Percentiles rank a stretch among this genome's conserved stretches.
These are phyloP conservation scores for Colletotrichum falcatum DNA, from an alignment of 2,329 filamentous ascomycete species.

Conservation along the genomic window DNA sequence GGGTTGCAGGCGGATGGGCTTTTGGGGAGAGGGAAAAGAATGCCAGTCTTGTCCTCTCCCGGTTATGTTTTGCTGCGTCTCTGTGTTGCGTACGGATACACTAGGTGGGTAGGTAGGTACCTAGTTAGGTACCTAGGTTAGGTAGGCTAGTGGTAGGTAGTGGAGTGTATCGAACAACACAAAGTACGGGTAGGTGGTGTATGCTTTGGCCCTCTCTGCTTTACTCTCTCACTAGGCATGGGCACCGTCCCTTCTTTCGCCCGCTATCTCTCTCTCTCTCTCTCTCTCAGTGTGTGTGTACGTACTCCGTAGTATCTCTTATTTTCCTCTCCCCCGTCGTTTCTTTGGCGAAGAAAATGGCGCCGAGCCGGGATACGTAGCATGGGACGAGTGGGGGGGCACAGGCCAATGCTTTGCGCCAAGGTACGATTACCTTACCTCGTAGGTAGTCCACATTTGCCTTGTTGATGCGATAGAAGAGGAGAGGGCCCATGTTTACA, in stretches of 20 bases:
- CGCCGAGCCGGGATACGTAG: neutral
- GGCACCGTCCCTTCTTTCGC: neutral
- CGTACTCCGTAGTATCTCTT: neutral
- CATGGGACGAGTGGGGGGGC: neutral
- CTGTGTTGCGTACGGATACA: too few species aligned
- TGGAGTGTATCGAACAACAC: neutral
- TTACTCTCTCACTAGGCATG: neutral
- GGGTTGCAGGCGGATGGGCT: neutral
- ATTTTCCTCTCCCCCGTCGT: neutral
- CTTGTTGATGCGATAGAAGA: neutral
- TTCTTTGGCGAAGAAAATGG: neutral
- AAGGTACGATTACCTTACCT: constrained; percentile 17
- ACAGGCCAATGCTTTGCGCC: constrained; percentile 15
- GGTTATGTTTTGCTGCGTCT: neutral
- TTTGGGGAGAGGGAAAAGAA: neutral
- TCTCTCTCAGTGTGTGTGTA: neutral
- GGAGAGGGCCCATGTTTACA: neutral
- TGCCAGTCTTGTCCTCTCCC: neutral
- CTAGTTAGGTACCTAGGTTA: neutral
- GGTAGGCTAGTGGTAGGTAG: neutral
- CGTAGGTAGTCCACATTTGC: neutral
- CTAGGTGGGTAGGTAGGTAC: too few species aligned
- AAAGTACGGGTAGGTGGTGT: neutral
- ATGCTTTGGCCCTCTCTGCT: neutral
- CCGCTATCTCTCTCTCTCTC: neutral